A percentile compares a stretch with the other conserved stretches of the same genome.
Evolutionary conservation across 176 grass and related monocot species (phyloP).

Genomic region (Bothriochloa decipiens): DNA sequence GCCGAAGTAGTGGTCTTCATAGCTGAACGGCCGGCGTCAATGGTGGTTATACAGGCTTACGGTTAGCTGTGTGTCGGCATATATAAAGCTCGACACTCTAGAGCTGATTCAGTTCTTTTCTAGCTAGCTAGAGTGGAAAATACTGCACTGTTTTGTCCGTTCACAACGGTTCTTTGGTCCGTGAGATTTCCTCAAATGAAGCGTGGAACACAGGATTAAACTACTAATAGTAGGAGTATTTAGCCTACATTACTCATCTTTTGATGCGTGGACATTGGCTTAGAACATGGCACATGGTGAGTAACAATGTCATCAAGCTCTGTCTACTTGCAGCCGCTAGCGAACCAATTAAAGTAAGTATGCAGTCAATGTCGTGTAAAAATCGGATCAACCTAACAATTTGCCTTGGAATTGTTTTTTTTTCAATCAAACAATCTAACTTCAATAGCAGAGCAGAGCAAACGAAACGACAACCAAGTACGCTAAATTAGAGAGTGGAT

Average conservation of each 20-base stretch:
- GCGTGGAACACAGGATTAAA: not conserved
- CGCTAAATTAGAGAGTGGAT: not conserved
- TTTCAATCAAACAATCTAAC: not conserved
- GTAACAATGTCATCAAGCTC: not conserved
- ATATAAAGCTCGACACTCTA: not conserved
- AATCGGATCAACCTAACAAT: not conserved
- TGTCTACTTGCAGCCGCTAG: not conserved
- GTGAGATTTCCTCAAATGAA: slow-evolving; percentile 24
- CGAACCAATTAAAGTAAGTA: not conserved
- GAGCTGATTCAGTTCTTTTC: slow-evolving; percentile 6
- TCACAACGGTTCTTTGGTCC: slow-evolving; percentile 41
- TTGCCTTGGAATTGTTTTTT: not conserved
- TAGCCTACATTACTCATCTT: slow-evolving; percentile 5
- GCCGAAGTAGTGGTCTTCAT: slow-evolving; percentile 16
- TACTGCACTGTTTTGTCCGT: slow-evolving; percentile 17
- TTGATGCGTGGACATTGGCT: slow-evolving; percentile 28
- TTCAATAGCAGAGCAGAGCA: not conserved
- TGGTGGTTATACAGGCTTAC: not conserved
- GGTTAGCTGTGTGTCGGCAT: slow-evolving; percentile 17
- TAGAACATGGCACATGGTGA: not conserved
- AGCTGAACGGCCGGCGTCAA: not conserved
- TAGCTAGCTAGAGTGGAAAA: not conserved
- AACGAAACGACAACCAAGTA: not conserved
- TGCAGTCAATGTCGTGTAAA: not conserved
- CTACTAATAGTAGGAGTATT: not conserved